Conservation (phyloP, 371 early-diverging fungal species). For the Umbelopsis sp. region DNA sequence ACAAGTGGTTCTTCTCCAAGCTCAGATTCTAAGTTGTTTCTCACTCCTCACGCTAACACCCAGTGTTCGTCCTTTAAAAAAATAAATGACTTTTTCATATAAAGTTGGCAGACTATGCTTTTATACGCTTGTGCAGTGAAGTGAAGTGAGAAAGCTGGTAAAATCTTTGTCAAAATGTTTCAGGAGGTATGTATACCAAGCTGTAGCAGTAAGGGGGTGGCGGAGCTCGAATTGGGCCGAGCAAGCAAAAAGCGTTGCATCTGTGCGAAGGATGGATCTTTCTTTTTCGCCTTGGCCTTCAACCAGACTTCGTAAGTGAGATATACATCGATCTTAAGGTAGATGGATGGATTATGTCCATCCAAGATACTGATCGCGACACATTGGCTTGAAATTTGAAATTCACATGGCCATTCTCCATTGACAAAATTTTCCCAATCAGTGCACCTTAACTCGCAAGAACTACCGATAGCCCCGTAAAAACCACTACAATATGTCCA, state of each 20-base stretch:
- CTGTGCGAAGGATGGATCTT: not conserved
- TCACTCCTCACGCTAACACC: conserved; percentile 13
- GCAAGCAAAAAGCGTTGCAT: not conserved
- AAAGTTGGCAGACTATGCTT: not conserved
- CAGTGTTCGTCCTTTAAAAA: conserved; percentile 13
- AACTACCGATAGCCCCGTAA: conserved; percentile 33
- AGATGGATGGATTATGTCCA: conserved; percentile 11
- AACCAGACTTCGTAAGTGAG: conserved; percentile 14
- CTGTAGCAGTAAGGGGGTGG: not conserved
- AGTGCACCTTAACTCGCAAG: conserved; percentile 38
- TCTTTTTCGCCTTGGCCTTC: conserved; percentile 15
- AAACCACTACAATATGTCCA: conserved; percentile 27
- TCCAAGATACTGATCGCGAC: not conserved
- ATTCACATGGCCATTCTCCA: not conserved
- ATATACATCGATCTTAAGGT: not conserved
- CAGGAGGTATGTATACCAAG: not conserved
- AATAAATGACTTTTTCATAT: conserved; percentile 12
- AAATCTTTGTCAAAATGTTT: not conserved
- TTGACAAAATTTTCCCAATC: conserved; percentile 6
- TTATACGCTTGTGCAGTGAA: not conserved
- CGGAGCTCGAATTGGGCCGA: not conserved
- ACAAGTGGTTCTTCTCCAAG: conserved; percentile 99
- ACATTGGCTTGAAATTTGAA: not conserved
- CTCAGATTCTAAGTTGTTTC: conserved; percentile 85
- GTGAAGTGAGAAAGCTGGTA: not conserved